A percentile compares a stretch with the other conserved stretches of the same genome.
phyloP scores from a whole-genome alignment of 192 early-diverging fungal species.

The Coemansia sp. region DNA sequence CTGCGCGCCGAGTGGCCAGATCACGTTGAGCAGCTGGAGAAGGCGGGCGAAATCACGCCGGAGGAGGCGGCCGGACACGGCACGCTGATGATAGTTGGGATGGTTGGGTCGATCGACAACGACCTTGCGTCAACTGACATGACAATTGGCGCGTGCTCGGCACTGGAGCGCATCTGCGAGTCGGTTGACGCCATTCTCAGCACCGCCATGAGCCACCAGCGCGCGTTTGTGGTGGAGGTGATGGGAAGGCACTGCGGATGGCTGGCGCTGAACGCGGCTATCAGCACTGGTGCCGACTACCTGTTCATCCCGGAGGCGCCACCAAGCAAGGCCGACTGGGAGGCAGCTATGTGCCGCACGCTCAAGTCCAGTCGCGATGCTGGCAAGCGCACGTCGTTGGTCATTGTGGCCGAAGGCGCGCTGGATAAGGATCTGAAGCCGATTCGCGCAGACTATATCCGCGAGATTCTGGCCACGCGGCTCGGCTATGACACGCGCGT shows the following conservation, averaged over 20 bases:
- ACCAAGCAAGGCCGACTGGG: conserved; percentile 85
- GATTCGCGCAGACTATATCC: conserved; percentile 84
- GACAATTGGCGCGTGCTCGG: conserved; percentile 93
- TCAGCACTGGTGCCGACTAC: conserved; percentile 91
- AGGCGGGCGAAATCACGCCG: conserved; percentile 56
- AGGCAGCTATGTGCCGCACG: conserved; percentile 82
- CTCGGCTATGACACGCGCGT: conserved; percentile 91
- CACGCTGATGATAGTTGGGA: conserved; percentile 89
- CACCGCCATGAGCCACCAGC: conserved; percentile 91
- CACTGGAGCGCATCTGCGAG: conserved; percentile 95
- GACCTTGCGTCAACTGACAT: conserved; percentile 89
- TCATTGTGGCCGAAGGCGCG: conserved; percentile 96
- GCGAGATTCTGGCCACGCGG: conserved; percentile 75
- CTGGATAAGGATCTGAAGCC: conserved; percentile 86
- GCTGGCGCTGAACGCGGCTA: conserved; percentile 85
- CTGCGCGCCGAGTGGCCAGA: conserved; percentile 91
- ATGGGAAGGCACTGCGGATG: conserved; percentile 99
- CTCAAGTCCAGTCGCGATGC: conserved; percentile 69
- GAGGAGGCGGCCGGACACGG: conserved; percentile 63
- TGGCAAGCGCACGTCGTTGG: conserved; percentile 90
- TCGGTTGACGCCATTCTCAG: conserved; percentile 89
- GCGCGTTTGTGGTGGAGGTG: conserved; percentile 97
- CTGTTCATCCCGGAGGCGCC: conserved; percentile 96
- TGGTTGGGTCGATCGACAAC: conserved; percentile 98
- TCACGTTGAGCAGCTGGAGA: conserved; percentile 74